phyloP scores from a whole-genome alignment of 129 eudicot genomes.

The Escallonia rubra region DNA sequence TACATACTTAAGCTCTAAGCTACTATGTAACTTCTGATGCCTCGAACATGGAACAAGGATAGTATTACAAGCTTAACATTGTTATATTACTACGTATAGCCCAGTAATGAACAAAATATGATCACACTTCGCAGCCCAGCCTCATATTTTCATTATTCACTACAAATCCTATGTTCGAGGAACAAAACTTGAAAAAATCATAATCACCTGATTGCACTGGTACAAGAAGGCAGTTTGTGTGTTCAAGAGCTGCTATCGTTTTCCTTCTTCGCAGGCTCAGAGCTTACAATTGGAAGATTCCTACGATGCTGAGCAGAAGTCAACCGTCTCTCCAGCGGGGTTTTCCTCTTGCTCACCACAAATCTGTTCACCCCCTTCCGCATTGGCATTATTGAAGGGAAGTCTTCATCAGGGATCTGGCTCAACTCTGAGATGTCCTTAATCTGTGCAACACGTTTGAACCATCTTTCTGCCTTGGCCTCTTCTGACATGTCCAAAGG shows the following conservation, averaged over 20 bases:
- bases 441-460: conserved; percentile 84
- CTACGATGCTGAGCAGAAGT: conserved; percentile 57
- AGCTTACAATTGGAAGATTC: conserved; percentile 47
- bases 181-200: background rate
- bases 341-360: conserved; percentile 95
- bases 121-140: no score
- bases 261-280: conserved; percentile 44
- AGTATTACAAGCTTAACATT: no score
- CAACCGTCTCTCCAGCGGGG: conserved; percentile 82
- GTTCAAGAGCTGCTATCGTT: conserved; percentile 23
- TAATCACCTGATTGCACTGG: background rate
- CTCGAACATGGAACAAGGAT: no score
- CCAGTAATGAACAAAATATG: no score
- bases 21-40: no score
- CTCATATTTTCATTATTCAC: no score
- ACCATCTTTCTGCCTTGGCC: conserved; percentile 96
- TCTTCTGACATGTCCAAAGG: conserved; percentile 98
- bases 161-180: background rate
- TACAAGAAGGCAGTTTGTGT: background rate
- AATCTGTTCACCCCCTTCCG: conserved; percentile 92
- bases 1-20: no score
- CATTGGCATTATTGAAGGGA: conserved; percentile 97
- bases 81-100: no score
- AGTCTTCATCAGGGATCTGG: conserved; percentile 91
- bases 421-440: conserved; percentile 89